Percentiles rank a stretch among this genome's conserved stretches.
Evolutionary conservation across 2,329 filamentous ascomycete genomes (phyloP).

Genomic region (Colletotrichum orbiculare): DNA sequence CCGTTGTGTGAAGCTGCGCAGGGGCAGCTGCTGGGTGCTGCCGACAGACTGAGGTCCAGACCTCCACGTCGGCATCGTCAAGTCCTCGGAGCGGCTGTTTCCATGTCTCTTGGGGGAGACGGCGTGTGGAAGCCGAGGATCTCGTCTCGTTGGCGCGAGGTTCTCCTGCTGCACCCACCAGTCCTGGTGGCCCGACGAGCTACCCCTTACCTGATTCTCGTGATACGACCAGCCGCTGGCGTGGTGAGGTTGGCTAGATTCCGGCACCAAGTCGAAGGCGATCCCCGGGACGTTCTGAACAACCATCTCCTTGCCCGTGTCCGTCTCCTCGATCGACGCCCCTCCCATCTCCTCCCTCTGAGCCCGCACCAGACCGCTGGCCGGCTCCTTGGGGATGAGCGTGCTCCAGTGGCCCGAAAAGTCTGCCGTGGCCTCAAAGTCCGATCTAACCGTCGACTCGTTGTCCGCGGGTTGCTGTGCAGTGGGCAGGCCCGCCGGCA

Average conservation of each 20-base stretch:
- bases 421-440: background rate
- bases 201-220: background rate
- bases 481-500: background rate
- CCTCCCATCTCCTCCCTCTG: background rate
- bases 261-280: background rate
- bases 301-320: conserved; percentile 9
- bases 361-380: background rate
- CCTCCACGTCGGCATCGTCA: too few species aligned
- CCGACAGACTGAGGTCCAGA: too few species aligned
- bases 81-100: too few species aligned
- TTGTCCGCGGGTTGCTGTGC: background rate
- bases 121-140: too few species aligned
- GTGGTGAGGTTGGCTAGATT: background rate
- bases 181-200: too few species aligned
- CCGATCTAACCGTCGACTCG: background rate
- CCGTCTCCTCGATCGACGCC: conserved; percentile 2
- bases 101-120: too few species aligned
- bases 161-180: too few species aligned
- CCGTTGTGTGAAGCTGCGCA: too few species aligned
- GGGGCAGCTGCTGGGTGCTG: too few species aligned
- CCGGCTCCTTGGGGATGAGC: background rate
- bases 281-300: background rate
- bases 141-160: too few species aligned
- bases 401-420: background rate
- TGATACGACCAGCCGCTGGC: too few species aligned